Conservation (phyloP, 306 rosid species). For the Mucuna pruriens region DNA sequence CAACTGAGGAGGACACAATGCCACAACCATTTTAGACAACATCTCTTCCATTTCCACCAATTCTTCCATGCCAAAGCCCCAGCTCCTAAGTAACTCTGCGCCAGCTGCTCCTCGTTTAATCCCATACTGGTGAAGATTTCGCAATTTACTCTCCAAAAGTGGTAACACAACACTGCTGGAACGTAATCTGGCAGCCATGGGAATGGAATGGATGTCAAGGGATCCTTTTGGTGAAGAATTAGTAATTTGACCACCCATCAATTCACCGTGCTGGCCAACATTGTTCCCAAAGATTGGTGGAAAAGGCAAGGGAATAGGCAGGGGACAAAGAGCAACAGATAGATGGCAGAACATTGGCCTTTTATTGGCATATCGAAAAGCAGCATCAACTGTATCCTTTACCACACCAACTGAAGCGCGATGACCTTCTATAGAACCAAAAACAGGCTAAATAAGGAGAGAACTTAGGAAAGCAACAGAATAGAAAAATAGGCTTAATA, state of each 20-base stretch:
- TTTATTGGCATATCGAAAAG: slow-evolving; percentile 52
- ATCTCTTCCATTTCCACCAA: slow-evolving; percentile 81
- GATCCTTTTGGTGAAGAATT: slow-evolving; percentile 68
- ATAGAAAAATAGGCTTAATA: not conserved
- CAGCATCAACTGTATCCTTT: slow-evolving; percentile 58
- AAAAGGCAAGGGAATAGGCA: slow-evolving; percentile 91
- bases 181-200: slow-evolving; percentile 87
- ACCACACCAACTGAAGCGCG: slow-evolving; percentile 66
- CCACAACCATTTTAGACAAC: slow-evolving; percentile 68
- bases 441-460: slow-evolving; percentile 26
- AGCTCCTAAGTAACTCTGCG: slow-evolving; percentile 63
- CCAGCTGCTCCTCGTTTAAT: slow-evolving; percentile 70
- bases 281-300: slow-evolving; percentile 75
- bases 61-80: slow-evolving; percentile 85
- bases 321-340: slow-evolving; percentile 71
- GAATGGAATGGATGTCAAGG: slow-evolving; percentile 79
- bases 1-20: slow-evolving; percentile 58
- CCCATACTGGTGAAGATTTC: slow-evolving; percentile 63
- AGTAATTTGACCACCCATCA: slow-evolving; percentile 46
- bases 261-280: slow-evolving; percentile 74
- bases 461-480: slow-evolving; percentile 28
- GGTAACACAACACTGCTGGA: slow-evolving; percentile 79
- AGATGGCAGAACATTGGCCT: slow-evolving; percentile 82
- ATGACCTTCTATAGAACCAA: slow-evolving; percentile 51
- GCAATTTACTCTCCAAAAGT: slow-evolving; percentile 67